Conservation (phyloP, 1,139 yeast species). For the Debaryomyces fabryi region DNA sequence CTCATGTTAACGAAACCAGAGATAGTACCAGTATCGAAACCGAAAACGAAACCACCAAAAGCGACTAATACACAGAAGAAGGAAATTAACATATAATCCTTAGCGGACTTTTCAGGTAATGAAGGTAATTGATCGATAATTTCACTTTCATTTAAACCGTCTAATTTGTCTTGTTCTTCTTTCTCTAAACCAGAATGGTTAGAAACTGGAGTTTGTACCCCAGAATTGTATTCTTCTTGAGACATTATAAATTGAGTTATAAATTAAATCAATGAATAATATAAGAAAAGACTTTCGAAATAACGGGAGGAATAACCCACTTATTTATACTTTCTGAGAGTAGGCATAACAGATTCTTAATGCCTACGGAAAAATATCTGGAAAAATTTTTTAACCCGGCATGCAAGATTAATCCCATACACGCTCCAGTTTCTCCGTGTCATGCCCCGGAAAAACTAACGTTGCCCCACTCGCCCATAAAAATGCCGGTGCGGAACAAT, state of each 20-base stretch:
- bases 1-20: conserved; percentile 67
- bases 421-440: conserved; percentile 11
- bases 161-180: conserved; percentile 22
- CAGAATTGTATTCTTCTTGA: conserved; percentile 26
- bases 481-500: neutral
- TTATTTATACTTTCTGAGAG: conserved; percentile 5
- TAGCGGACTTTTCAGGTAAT: conserved; percentile 31
- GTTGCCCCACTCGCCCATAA: conserved; percentile 3
- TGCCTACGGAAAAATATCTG: conserved; percentile 4
- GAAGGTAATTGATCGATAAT: conserved; percentile 15
- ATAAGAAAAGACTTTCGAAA: neutral
- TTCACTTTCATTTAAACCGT: neutral
- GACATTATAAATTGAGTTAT: conserved; percentile 21
- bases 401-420: conserved; percentile 6
- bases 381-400: conserved; percentile 4
- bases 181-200: conserved; percentile 32
- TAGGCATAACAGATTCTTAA: neutral
- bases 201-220: conserved; percentile 38
- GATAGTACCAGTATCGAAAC: conserved; percentile 76
- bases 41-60: conserved; percentile 70
- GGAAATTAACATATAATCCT: conserved; percentile 35
- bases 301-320: neutral
- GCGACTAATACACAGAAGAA: conserved; percentile 50
- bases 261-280: neutral
- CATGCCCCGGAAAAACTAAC: conserved; percentile 11